Conservation (phyloP, 495 filamentous ascomycete genomes). For the Aspergillus indologenus region DNA sequence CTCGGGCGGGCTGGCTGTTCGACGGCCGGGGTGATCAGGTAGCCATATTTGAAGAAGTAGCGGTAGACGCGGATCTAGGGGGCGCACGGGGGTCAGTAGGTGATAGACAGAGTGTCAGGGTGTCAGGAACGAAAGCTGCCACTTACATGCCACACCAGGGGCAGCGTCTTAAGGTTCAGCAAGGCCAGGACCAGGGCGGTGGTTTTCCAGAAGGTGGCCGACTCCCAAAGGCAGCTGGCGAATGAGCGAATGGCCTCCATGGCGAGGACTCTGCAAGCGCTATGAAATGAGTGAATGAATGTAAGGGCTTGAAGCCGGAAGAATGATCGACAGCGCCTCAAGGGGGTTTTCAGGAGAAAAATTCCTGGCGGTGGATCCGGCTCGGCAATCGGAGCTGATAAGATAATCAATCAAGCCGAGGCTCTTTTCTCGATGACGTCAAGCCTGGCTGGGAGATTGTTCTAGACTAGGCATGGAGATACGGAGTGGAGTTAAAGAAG, state of each 20-base stretch:
- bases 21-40: slow-evolving; percentile 22
- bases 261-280: neutral
- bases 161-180: slow-evolving; percentile 51
- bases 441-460: no score
- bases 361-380: neutral
- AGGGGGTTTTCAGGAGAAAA: neutral
- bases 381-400: neutral
- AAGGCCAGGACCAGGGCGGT: slow-evolving; percentile 44
- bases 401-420: neutral
- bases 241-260: slow-evolving; percentile 18
- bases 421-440: no score
- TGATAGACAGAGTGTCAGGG: neutral
- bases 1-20: slow-evolving; percentile 14
- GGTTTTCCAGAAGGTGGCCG: slow-evolving; percentile 38
- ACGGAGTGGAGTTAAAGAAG: no score
- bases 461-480: no score
- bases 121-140: neutral
- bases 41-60: slow-evolving; percentile 26
- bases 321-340: neutral
- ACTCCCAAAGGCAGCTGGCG: slow-evolving; percentile 14
- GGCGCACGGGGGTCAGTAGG: neutral
- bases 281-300: neutral
- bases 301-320: neutral
- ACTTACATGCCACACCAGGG: slow-evolving; percentile 54
- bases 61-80: slow-evolving; percentile 22